Conservation (phyloP, 208 protist species). For the Wallacemonas collosoma region DNA sequence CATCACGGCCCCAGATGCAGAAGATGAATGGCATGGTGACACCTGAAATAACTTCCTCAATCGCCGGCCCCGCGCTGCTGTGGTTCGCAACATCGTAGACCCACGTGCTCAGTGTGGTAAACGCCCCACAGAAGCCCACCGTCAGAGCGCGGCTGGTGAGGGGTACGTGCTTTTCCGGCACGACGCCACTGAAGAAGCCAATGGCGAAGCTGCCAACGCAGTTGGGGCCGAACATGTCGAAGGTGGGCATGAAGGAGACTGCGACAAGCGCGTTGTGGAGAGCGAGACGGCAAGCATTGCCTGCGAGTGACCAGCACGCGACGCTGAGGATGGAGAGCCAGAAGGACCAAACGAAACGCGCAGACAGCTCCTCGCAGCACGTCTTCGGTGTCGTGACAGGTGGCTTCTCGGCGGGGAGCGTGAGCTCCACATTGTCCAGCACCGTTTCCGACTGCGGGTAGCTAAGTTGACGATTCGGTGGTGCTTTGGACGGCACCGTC, state of each 20-base stretch:
- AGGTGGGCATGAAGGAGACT: slow-evolving; percentile 39
- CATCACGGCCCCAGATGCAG: slow-evolving; percentile 46
- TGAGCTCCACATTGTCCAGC: not conserved
- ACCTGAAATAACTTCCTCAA: slow-evolving; percentile 57
- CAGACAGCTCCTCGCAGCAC: not conserved
- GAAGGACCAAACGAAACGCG: slow-evolving; percentile 2
- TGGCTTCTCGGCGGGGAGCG: not conserved
- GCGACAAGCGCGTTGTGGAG: slow-evolving; percentile 24
- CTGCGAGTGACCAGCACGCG: slow-evolving; percentile 45
- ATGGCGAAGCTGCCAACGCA: slow-evolving; percentile 50
- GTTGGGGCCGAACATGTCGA: slow-evolving; percentile 48
- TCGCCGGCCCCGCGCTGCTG: slow-evolving; percentile 24
- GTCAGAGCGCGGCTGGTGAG: slow-evolving; percentile 36
- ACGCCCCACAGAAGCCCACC: slow-evolving; percentile 61
- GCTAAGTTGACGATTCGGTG: not conserved
- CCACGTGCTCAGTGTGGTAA: slow-evolving; percentile 68
- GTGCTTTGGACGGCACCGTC: not conserved
- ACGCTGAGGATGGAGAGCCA: slow-evolving; percentile 41
- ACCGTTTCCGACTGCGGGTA: not conserved
- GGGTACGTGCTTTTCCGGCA: slow-evolving; percentile 32
- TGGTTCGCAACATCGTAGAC: slow-evolving; percentile 40
- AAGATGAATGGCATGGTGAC: slow-evolving; percentile 58
- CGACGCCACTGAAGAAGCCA: slow-evolving; percentile 26
- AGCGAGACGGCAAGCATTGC: slow-evolving; percentile 45
- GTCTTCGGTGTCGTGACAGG: not conserved